Evolutionary conservation across 1,284 basidiomycete species (phyloP), one percentile per base, ranked within the genome.

Genomic region (Tilletiopsis washingtonensis): DNA sequence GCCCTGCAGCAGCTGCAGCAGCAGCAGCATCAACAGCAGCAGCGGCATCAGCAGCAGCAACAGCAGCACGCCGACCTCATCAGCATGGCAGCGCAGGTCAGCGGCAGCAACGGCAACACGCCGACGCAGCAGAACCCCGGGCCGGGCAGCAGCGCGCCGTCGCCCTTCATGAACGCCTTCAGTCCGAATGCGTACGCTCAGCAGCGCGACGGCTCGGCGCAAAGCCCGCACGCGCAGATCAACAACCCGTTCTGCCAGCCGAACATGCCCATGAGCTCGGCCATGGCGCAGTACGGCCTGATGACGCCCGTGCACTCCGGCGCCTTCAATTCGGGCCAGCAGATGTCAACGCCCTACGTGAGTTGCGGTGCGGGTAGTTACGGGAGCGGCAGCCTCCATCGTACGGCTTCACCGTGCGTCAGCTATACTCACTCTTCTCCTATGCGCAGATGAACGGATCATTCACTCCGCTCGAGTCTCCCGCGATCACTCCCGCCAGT

Each of bases 401-500:
- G n/a, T n/a, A n/a, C n/a, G n/a, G n/a, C n/a, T n/a, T n/a, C n/a
- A n/a, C n/a, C n/a, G n/a, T n/a, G n/a, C 24, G 7, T 27, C 20
- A n/a, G 20, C 14, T 37, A 21, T n/a, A 11, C 17, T 32, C 34
- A 29, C 12, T 3, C 24, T 7, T 12, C 20, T 24, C 34, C 14
- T 21, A 12, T 29, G 9, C 20, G 11, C 32, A 47, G 17, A 47
- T 42, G 38, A 40, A 40, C 21, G 46, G 46, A 19, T 7, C 37
- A 9, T 64, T 54, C 45, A 66, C 60, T 1, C 64, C 69, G 9
- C 54, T 71, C 39, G 67, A 69, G 36, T 59, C 64, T 0, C 58
- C 68, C 6, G 62, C 64, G 2, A 57, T 68, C 34, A 73, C 70
- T 3, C 70, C 70, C 0, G 70, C 70, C 15, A 71, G 67, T 45